Evolutionary conservation across 2,329 filamentous ascomycete genomes (phyloP).

Genomic region (Talaromyces funiculosus): DNA sequence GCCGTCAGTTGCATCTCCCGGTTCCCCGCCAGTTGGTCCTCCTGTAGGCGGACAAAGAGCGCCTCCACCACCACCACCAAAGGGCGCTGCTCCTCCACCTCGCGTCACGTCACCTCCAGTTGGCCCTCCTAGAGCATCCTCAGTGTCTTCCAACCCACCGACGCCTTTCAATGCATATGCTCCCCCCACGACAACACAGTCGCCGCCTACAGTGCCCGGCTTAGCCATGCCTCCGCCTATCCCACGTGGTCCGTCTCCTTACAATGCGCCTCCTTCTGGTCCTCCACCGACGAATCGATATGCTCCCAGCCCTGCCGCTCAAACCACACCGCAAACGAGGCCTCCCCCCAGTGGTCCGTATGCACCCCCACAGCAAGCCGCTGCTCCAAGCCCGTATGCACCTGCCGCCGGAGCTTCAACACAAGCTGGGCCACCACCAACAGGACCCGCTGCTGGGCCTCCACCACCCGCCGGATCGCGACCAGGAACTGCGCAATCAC

Average conservation of each 20-base stretch:
- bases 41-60: constrained; percentile 55
- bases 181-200: constrained; percentile 30
- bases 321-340: constrained; percentile 43
- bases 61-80: constrained; percentile 70
- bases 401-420: constrained; percentile 21
- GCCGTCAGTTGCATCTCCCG: constrained; percentile 18
- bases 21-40: constrained; percentile 53
- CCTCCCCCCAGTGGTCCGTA: constrained; percentile 52
- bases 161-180: constrained; percentile 37
- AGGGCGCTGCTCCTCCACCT: constrained; percentile 59
- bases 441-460: constrained; percentile 25
- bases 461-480: constrained; percentile 38
- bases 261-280: constrained; percentile 69
- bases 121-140: constrained; percentile 40
- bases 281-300: constrained; percentile 70
- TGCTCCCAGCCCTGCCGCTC: constrained; percentile 59
- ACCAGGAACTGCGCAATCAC: constrained; percentile 45
- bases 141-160: constrained; percentile 22
- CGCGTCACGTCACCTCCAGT: constrained; percentile 64
- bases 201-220: constrained; percentile 37
- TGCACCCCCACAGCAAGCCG: constrained; percentile 47
- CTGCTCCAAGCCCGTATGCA: constrained; percentile 39
- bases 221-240: constrained; percentile 52
- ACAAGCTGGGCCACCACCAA: constrained; percentile 39
- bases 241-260: constrained; percentile 74